Base-by-base conservation (phyloP, 164 flowering plant species). In the Nymphaea thermarum region DNA sequence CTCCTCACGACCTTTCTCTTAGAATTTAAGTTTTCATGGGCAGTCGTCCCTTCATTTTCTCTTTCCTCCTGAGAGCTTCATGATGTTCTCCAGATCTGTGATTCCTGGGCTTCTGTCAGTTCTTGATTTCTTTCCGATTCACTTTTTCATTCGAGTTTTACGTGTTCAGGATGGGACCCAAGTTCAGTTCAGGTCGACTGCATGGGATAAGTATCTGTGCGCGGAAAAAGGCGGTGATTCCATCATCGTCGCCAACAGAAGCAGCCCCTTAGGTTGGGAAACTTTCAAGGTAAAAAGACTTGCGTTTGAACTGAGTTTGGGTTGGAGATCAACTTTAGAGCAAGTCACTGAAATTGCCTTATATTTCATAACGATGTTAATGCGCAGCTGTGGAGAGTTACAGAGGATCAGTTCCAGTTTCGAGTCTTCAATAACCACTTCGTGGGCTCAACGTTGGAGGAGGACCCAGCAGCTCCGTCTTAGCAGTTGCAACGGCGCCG, bases 211-310 rank as follows among this genome's bases (percentile, higher is more conserved):
- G 65, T 90, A 80, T 72, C 77, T 90, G 0, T 67, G 77, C 14
- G 87, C 93, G 2, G 87, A 87, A 64, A 47, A 6, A 2, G 90
- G 91, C 4, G 93, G 91, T 55, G 91, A 87, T 63, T 74, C 72
- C 0, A 79, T 71, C 41, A 67, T 87, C 2, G 83, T 80, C 53
- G 87, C 84, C 0, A 82, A 84, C 67, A 64, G 86, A 63, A 67
- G 74, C 1, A 14, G 67, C 43, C 76, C 86, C 4, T 78, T 81
- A 0, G 79, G 82, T 5, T 85, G 87, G 93, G 89, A 84, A 67
- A 75, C 82, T 25, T 85, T 87, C 69, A 77, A 42, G 44, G 88
- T 87, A 70, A 73, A 74, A 62, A 42, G 36, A 25, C 36, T 0
- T 25, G 36, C 36, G 7, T 25, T 25, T 25, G 36, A 25, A 25